phyloP scores from a whole-genome alignment of 1,139 yeast genomes.

The Scheffersomyces stambukii region DNA sequence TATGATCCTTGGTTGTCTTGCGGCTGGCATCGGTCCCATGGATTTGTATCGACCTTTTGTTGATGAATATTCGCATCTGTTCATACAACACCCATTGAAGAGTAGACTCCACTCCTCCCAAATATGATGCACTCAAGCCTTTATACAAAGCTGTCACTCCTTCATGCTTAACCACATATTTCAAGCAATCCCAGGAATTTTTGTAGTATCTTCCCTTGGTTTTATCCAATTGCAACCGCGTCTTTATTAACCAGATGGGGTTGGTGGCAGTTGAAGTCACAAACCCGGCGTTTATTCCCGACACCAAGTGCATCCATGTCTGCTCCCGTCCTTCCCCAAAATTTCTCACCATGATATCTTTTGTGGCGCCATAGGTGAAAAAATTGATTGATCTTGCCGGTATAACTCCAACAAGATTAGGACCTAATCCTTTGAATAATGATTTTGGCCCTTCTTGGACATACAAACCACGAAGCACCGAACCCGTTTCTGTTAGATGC shows the following conservation, averaged over 20 bases:
- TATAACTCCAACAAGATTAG: conserved; percentile 95
- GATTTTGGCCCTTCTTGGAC: conserved; percentile 78
- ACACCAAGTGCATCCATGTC: conserved; percentile 78
- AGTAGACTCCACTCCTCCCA: conserved; percentile 92
- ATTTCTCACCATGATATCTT: conserved; percentile 60
- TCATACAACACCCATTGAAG: conserved; percentile 97
- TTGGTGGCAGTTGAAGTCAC: conserved; percentile 97
- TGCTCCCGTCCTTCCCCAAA: conserved; percentile 81
- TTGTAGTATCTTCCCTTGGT: conserved; percentile 61
- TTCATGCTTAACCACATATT: conserved; percentile 66
- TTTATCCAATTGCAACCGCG: conserved; percentile 88
- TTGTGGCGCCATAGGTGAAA: conserved; percentile 91
- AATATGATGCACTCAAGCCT: conserved; percentile 89
- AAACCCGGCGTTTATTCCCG: conserved; percentile 93
- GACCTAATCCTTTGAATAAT: conserved; percentile 91
- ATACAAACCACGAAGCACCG: conserved; percentile 67
- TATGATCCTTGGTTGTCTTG: conserved; percentile 56
- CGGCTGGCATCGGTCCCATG: conserved; percentile 39
- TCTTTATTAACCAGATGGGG: conserved; percentile 98
- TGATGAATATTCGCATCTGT: conserved; percentile 78
- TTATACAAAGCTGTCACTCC: conserved; percentile 78
- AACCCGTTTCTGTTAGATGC: conserved; percentile 81
- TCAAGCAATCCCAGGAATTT: conserved; percentile 83
- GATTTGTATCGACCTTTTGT: conserved; percentile 48
- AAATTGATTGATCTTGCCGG: conserved; percentile 97